These are phyloP conservation scores for Phytophthora fragariaefolia DNA, from an alignment of 352 stramenopile genomes.

Conservation along the genomic window DNA sequence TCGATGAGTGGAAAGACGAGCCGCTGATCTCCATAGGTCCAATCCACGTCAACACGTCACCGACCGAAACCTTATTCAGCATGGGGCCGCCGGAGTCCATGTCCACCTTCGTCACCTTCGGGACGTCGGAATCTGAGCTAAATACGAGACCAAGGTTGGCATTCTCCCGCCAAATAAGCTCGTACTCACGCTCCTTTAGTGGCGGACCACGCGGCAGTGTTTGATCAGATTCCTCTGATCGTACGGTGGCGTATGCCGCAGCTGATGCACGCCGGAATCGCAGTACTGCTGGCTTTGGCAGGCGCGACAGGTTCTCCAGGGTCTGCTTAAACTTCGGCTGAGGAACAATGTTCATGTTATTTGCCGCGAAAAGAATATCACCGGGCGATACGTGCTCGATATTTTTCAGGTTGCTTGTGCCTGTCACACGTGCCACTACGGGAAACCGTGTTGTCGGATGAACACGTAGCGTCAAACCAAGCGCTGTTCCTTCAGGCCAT, in stretches of 20 bases:
- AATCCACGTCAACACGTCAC: constrained; percentile 82
- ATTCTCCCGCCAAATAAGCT: constrained; percentile 86
- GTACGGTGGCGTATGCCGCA: constrained; percentile 36
- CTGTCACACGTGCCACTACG: constrained; percentile 75
- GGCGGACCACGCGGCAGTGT: constrained; percentile 57
- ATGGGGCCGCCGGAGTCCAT: constrained; percentile 75
- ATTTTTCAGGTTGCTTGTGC: constrained; percentile 79
- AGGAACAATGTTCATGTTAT: constrained; percentile 75
- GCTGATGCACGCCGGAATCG: constrained; percentile 63
- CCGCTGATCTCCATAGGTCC: constrained; percentile 78
- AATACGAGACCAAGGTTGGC: constrained; percentile 87
- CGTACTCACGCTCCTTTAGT: constrained; percentile 78
- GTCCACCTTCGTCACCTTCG: constrained; percentile 86
- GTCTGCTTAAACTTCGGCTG: constrained; percentile 86
- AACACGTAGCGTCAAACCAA: constrained; percentile 71
- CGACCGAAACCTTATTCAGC: constrained; percentile 74
- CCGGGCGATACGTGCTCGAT: constrained; percentile 76
- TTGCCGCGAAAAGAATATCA: constrained; percentile 74
- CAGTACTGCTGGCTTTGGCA: constrained; percentile 75
- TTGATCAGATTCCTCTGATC: constrained; percentile 55
- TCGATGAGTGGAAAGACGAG: constrained; percentile 86
- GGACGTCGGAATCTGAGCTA: constrained; percentile 76
- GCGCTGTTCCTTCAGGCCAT: constrained; percentile 70
- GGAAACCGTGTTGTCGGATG: constrained; percentile 76
- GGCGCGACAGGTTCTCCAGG: constrained; percentile 69